A percentile compares a stretch with the other conserved stretches of the same genome.
phyloP scores from a whole-genome alignment of 768 basidiomycete species.

The Scleroderma citrinum region DNA sequence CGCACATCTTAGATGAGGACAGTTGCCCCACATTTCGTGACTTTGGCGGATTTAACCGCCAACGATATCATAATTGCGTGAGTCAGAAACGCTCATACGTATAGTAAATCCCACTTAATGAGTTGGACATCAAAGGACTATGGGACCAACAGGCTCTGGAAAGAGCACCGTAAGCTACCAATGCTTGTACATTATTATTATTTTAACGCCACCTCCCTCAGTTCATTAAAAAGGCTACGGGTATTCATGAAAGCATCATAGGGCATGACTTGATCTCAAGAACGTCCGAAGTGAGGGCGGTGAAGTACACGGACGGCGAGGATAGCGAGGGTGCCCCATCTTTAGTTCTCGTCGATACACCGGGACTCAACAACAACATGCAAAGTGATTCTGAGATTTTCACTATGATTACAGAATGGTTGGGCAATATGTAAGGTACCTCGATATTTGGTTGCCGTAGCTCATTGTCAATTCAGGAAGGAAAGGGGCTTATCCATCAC shows the following conservation, averaged over 20 bases:
- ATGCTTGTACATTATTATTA: neutral
- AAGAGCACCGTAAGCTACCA: neutral
- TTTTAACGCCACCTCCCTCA: neutral
- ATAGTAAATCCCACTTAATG: neutral
- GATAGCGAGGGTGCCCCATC: neutral
- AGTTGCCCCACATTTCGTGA: neutral
- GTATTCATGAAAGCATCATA: neutral
- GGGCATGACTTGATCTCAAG: neutral
- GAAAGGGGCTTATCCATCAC: slow-evolving; percentile 9
- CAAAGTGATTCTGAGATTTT: neutral
- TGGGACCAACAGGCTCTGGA: neutral
- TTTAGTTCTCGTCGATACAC: neutral
- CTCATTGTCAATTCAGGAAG: slow-evolving; percentile 9
- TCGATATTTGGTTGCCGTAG: neutral
- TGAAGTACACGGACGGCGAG: neutral
- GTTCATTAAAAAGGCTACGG: neutral
- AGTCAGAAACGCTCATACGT: neutral
- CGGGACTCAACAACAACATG: neutral
- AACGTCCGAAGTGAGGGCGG: neutral
- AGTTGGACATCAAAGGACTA: no score
- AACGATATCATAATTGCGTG: neutral
- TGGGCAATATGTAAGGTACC: neutral
- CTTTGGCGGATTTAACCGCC: neutral
- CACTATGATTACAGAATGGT: neutral
- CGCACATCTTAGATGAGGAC: neutral